These are phyloP conservation scores for Penicillium antarcticum DNA, from an alignment of 495 filamentous ascomycete species.

Conservation along the genomic window DNA sequence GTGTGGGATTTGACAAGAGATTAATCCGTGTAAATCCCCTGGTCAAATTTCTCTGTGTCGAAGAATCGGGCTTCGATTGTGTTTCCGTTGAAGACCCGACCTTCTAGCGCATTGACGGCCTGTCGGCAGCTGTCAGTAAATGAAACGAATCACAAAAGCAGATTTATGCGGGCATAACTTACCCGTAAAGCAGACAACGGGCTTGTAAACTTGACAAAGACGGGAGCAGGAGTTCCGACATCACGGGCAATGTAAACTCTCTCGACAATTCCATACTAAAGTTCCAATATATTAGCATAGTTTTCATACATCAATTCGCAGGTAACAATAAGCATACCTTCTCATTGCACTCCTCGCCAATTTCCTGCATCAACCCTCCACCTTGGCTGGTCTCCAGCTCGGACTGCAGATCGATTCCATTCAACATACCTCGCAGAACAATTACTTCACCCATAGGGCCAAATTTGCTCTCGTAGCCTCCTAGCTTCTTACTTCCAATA, in stretches of 20 bases:
- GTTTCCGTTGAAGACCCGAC: constrained; percentile 83
- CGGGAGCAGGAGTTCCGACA: constrained; percentile 51
- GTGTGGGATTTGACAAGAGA: not conserved
- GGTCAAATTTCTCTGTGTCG: constrained; percentile 75
- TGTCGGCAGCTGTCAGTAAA: constrained; percentile 25
- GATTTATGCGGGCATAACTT: constrained; percentile 25
- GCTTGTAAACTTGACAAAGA: constrained; percentile 90
- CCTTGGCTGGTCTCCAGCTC: constrained; percentile 58
- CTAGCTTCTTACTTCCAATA: constrained; percentile 58
- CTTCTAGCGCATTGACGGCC: constrained; percentile 86
- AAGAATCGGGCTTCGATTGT: constrained; percentile 75
- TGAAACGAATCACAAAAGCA: constrained; percentile 2
- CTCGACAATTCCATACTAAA: constrained; percentile 80
- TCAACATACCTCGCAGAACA: constrained; percentile 74
- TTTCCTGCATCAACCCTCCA: constrained; percentile 82
- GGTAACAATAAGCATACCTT: constrained; percentile 48
- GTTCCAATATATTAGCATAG: constrained; percentile 7
- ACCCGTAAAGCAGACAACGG: constrained; percentile 77
- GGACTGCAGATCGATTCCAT: constrained; percentile 68
- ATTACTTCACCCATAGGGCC: constrained; percentile 78
- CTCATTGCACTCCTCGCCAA: constrained; percentile 85
- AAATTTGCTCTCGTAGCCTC: constrained; percentile 58
- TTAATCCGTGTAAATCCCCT: constrained; percentile 57
- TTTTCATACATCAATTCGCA: not conserved
- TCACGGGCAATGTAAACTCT: constrained; percentile 68